Evolutionary conservation across 495 filamentous ascomycete species (phyloP), one percentile per base, ranked within the genome.

Genomic region (Alectoria sarmentosa): DNA sequence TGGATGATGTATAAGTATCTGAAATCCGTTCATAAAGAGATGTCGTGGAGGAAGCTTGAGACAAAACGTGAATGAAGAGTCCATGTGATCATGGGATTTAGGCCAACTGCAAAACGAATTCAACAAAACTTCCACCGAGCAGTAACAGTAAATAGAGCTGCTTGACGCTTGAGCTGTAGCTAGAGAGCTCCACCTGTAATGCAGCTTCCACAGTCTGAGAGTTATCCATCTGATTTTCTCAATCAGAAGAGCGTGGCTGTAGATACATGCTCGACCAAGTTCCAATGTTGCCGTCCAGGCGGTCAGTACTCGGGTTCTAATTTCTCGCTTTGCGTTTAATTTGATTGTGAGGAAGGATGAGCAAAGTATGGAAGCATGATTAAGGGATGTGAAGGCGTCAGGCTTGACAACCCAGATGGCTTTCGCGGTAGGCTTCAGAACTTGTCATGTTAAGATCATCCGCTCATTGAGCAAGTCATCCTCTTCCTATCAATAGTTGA

Each of bases 401-500:
- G 48, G 23, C 10, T 52, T 26, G 30, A 52, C 48, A 52, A 30
- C 26, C 48, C 23, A 9, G 3, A 56, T 23, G 37, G 7, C 61
- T 9, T 23, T 42, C 15, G 0, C 21, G 21, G 13, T 54, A 68
- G 74, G 76, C 76, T 75, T 78, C 76, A 77, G 75, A 76, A 63
- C n/a, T 62, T 78, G 78, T 77, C 76, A 73, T 72, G 60, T 70
- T 74, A 73, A 84, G 80, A 83, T 84, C 82, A 84, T 73, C 54
- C 71, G 74, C 80, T 75, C 74, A 73, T 4, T 36, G 44, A 65
- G 66, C 73, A 73, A 75, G 74, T 85, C 82, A 85, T 79, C 77
- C 82, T 85, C 82, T 85, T 85, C 82, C 82, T 85, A 84, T 85
- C 78, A 80, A 79, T n/a, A n/a, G 74, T 76, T 71, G 75, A 77